Evolutionary conservation across 2,329 filamentous ascomycete genomes (phyloP).

Genomic region (Penicillium capsulatum): DNA sequence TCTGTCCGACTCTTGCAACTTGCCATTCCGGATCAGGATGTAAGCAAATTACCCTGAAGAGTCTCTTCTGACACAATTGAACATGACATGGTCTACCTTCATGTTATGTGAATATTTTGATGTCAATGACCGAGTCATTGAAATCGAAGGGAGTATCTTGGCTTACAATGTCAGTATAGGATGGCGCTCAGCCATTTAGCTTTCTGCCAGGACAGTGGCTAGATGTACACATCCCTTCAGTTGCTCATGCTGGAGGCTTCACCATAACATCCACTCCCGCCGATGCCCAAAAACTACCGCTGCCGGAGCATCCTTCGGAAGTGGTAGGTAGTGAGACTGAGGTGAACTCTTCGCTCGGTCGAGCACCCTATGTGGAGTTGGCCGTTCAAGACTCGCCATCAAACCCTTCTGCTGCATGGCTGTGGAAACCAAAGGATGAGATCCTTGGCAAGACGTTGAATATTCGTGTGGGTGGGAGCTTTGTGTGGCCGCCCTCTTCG

Average conservation of each 20-base stretch:
- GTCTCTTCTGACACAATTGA: too few species aligned
- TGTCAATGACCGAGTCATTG: too few species aligned
- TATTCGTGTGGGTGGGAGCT: slow-evolving; percentile 75
- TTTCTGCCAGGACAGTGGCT: slow-evolving; percentile 86
- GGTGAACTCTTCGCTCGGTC: slow-evolving; percentile 23
- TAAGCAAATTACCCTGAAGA: slow-evolving; percentile 9
- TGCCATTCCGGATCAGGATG: slow-evolving; percentile 51
- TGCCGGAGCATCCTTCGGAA: slow-evolving; percentile 18
- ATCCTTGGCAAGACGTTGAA: slow-evolving; percentile 58
- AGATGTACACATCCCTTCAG: slow-evolving; percentile 69
- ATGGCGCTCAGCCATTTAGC: slow-evolving; percentile 41
- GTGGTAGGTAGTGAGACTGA: slow-evolving; percentile 18
- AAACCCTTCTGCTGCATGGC: slow-evolving; percentile 71
- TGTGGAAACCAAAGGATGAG: slow-evolving; percentile 58
- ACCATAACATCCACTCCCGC: slow-evolving; percentile 76
- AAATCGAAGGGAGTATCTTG: background rate
- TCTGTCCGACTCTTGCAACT: slow-evolving; percentile 66
- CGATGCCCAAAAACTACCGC: slow-evolving; percentile 41
- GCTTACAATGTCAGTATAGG: slow-evolving; percentile 11
- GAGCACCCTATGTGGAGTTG: slow-evolving; percentile 63
- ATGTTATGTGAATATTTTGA: too few species aligned
- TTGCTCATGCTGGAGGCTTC: slow-evolving; percentile 74
- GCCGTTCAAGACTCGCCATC: slow-evolving; percentile 68
- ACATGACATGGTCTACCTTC: too few species aligned
- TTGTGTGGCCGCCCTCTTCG: slow-evolving; percentile 64